Evolutionary conservation across 352 stramenopile genomes (phyloP).

Genomic region (Nothophytophthora sp.): DNA sequence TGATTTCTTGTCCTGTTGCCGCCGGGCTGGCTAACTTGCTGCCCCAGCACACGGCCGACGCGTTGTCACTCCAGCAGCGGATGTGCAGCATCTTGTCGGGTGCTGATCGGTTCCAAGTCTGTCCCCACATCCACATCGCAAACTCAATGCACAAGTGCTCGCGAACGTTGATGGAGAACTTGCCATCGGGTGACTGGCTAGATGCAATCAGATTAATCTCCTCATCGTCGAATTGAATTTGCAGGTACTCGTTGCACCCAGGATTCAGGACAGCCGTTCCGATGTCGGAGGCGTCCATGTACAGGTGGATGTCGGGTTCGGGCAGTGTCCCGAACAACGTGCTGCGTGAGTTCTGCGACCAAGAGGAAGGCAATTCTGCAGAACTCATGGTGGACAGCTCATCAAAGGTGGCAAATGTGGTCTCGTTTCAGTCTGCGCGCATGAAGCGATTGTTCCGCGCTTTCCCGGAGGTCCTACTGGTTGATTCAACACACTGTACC

Average conservation of each 20-base stretch:
- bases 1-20: conserved; percentile 31
- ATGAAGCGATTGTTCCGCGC: conserved; percentile 9
- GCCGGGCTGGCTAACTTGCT: conserved; percentile 20
- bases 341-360: conserved; percentile 4
- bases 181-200: not conserved
- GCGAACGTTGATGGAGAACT: conserved; percentile 36
- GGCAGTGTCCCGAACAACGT: conserved; percentile 4
- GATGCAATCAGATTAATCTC: not conserved
- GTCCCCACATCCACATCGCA: conserved; percentile 16
- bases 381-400: conserved; percentile 7
- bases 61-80: conserved; percentile 33
- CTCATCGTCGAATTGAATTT: conserved; percentile 6
- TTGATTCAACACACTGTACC: conserved; percentile 8
- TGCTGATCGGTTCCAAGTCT: conserved; percentile 1
- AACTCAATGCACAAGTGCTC: conserved; percentile 29
- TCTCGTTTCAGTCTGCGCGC: conserved; percentile 3
- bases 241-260: not conserved
- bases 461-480: conserved; percentile 9
- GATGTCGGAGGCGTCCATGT: conserved; percentile 10
- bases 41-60: conserved; percentile 8
- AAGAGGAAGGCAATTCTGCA: not conserved
- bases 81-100: not conserved
- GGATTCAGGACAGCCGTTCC: conserved; percentile 11
- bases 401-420: not conserved
- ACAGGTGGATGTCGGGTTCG: conserved; percentile 4